Base-by-base conservation (phyloP, 768 basidiomycete species). In the Mycena belliarum region DNA sequence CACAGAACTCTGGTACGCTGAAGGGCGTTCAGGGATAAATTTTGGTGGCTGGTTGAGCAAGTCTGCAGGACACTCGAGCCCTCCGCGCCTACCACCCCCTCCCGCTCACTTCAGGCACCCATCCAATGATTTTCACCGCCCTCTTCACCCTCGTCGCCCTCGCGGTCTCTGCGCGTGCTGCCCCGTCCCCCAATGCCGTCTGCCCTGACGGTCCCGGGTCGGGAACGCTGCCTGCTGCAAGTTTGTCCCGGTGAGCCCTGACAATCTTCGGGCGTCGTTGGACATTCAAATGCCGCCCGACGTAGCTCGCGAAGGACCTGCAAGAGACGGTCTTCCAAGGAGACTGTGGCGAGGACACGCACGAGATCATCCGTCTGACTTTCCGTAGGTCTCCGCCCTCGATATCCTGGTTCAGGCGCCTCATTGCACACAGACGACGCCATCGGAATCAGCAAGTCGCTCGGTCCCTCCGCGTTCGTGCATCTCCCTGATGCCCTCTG, bases 361-460 rank as follows among this genome's bases (percentile, higher is more conserved):
- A 52, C 29, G 51, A 52, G 16, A 16, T n/a, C 14, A 14, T 52
- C 21, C 51, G 51, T 4, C 32, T 52, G 29, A 52, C 51, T 3
- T 52, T 52, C 42, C 51, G 51, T 52, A 28, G 20, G 11, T 12
- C 12, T n/a, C n/a, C n/a, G n/a, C n/a, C n/a, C n/a, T n/a, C n/a
- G n/a, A n/a, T n/a, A n/a, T n/a, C n/a, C n/a, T n/a, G n/a, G n/a
- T n/a, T n/a, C n/a, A n/a, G n/a, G n/a, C n/a, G n/a, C n/a, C n/a
- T n/a, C n/a, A n/a, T n/a, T n/a, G n/a, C n/a, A n/a, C 4, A 7
- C 23, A 52, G 51, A 52, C 51, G 51, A 52, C 24, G 51, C 51
- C 2, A 35, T 52, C 33, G 29, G 42, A 7, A 52, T 52, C 42
- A 52, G 51, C 32, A 41, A 52, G 8, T 33, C 24, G 10, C 20